These are phyloP conservation scores for Psilocybe tampanensis DNA, from an alignment of 768 basidiomycete species.

Conservation along the genomic window DNA sequence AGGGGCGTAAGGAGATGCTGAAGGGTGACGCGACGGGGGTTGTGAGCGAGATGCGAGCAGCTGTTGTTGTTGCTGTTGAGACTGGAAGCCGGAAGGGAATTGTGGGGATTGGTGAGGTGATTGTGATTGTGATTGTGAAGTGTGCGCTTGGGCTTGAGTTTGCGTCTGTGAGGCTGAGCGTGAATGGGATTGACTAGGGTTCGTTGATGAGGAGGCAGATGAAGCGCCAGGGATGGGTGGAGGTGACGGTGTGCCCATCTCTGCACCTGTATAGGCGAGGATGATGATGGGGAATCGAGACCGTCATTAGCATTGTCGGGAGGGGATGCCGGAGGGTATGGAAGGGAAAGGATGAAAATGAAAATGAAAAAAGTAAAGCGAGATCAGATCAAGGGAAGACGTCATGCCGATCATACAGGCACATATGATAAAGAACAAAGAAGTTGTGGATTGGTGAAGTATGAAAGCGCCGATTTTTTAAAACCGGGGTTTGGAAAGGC, in stretches of 20 bases:
- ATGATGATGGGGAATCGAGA: too few species aligned
- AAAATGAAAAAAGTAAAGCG: neutral
- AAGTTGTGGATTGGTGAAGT: too few species aligned
- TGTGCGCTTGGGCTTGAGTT: too few species aligned
- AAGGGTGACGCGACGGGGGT: slow-evolving; percentile 8
- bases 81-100: neutral
- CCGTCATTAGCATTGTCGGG: neutral
- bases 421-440: too few species aligned
- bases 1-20: slow-evolving; percentile 10
- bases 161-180: neutral
- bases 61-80: neutral
- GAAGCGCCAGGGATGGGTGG: too few species aligned
- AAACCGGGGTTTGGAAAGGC: too few species aligned
- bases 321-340: neutral
- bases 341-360: neutral
- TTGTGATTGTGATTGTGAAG: neutral
- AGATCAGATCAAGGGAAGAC: neutral
- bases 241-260: too few species aligned
- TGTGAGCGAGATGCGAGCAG: slow-evolving; percentile 1
- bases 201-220: neutral
- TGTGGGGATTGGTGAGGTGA: neutral
- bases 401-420: neutral
- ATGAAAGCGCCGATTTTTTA: too few species aligned
- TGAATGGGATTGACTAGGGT: neutral
- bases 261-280: too few species aligned